Conservation (phyloP, 1,284 basidiomycete genomes). For the Cystobasidium slooffiae region DNA sequence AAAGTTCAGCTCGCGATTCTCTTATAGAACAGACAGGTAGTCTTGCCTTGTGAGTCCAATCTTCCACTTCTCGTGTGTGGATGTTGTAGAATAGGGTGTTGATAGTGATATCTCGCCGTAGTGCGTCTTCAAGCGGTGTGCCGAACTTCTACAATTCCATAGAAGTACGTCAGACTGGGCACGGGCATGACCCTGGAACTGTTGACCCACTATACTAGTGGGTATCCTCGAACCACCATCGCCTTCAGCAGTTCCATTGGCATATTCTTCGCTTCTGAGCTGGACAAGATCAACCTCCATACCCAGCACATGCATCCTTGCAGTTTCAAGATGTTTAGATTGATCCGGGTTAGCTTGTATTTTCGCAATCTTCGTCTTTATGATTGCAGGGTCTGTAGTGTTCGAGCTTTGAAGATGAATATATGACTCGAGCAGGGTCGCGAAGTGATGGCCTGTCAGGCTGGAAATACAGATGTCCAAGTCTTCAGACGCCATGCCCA, state of each 20-base stretch:
- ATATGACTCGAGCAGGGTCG: slow-evolving; percentile 74
- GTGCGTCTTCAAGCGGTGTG: slow-evolving; percentile 88
- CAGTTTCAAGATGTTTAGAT: slow-evolving; percentile 97
- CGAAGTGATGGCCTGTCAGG: slow-evolving; percentile 90
- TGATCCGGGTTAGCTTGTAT: slow-evolving; percentile 96
- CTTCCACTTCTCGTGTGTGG: slow-evolving; percentile 84
- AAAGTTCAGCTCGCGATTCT: background rate
- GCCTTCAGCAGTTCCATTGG: slow-evolving; percentile 14
- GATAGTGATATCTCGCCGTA: slow-evolving; percentile 90
- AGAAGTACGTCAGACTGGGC: background rate
- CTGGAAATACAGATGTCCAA: slow-evolving; percentile 89
- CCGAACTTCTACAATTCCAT: slow-evolving; percentile 72
- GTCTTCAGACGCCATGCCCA: slow-evolving; percentile 82
- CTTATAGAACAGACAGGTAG: background rate
- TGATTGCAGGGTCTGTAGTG: slow-evolving; percentile 36
- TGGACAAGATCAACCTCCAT: slow-evolving; percentile 94
- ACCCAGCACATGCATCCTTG: slow-evolving; percentile 80
- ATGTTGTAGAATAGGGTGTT: slow-evolving; percentile 97
- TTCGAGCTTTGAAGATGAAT: slow-evolving; percentile 59
- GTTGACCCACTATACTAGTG: slow-evolving; percentile 66
- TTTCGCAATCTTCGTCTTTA: slow-evolving; percentile 62
- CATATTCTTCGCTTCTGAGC: slow-evolving; percentile 88
- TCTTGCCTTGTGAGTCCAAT: slow-evolving; percentile 76
- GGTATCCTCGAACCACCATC: slow-evolving; percentile 78
- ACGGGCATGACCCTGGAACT: background rate